Conservation (phyloP, 768 basidiomycete genomes). For the Phallus indusiatus region DNA sequence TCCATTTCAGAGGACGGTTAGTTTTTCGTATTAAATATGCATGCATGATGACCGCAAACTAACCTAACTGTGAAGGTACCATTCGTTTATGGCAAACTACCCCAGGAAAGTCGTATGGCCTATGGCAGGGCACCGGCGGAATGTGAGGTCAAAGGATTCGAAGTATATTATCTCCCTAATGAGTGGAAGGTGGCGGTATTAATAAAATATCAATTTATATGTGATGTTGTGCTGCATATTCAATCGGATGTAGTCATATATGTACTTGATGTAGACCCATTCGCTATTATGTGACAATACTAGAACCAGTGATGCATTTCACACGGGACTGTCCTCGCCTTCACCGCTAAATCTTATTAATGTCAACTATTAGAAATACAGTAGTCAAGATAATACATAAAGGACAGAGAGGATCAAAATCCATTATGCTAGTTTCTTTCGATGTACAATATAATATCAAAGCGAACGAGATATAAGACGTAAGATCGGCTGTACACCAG, state of each 20-base stretch:
- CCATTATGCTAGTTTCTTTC: neutral
- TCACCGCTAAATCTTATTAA: neutral
- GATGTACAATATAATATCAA: neutral
- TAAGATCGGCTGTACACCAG: neutral
- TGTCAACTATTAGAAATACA: neutral
- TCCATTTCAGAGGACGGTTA: constrained; percentile 59
- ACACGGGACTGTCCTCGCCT: neutral
- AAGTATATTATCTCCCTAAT: neutral
- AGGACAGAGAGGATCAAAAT: neutral
- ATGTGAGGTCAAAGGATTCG: constrained; percentile 1
- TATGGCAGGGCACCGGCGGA: constrained; percentile 60
- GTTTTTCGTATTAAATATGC: constrained; percentile 13
- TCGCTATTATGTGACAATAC: neutral
- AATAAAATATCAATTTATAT: neutral
- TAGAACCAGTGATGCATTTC: neutral
- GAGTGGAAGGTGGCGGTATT: neutral
- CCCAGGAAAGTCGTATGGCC: constrained; percentile 83
- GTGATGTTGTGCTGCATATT: neutral
- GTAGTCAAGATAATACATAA: neutral
- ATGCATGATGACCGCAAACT: constrained; percentile 7
- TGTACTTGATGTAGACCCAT: neutral
- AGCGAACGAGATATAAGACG: neutral
- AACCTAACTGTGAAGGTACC: constrained; percentile 46
- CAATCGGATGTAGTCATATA: neutral
- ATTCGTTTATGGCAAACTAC: constrained; percentile 98